Conservation (phyloP, 345 rosid genomes). For the Tarenaya hassleriana region DNA sequence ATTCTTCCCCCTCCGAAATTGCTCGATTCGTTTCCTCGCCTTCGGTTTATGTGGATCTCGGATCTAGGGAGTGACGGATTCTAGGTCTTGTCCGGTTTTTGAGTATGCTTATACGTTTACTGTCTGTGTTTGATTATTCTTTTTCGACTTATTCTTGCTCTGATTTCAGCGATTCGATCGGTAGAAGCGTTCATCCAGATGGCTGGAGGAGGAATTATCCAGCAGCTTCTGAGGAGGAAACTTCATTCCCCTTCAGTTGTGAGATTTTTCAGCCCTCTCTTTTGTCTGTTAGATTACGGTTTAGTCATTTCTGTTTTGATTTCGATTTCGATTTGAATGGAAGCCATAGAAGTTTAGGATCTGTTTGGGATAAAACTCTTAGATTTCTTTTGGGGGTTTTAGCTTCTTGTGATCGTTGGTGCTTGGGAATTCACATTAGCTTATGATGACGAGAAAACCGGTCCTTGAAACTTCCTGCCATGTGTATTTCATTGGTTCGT, state of each 20-base stretch:
- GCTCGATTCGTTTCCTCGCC: too few relatives aligned
- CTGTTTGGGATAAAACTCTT: conserved; percentile 9
- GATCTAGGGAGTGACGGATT: conserved; percentile 14
- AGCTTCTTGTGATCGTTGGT: conserved; percentile 2
- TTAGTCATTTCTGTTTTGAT: conserved; percentile 1
- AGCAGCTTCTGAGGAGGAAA: conserved; percentile 80
- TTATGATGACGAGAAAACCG: not conserved
- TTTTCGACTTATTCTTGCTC: conserved; percentile 3
- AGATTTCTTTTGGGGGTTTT: not conserved
- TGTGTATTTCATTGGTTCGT: not conserved
- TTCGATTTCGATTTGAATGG: not conserved
- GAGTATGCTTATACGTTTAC: not conserved
- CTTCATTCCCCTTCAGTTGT: conserved; percentile 62
- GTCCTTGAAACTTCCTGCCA: not conserved
- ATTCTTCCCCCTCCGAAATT: too few relatives aligned
- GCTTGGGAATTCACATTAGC: not conserved
- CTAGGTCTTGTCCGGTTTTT: conserved; percentile 18
- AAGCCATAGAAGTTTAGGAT: conserved; percentile 12
- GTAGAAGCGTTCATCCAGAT: conserved; percentile 43
- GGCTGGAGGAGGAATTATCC: conserved; percentile 93
- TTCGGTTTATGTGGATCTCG: too few relatives aligned
- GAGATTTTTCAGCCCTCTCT: conserved; percentile 22
- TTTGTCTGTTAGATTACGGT: not conserved
- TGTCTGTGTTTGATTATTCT: not conserved
- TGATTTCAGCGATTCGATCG: conserved; percentile 28